Evolutionary conservation across 768 basidiomycete genomes (phyloP).

Genomic region (Lentinula detonsa): DNA sequence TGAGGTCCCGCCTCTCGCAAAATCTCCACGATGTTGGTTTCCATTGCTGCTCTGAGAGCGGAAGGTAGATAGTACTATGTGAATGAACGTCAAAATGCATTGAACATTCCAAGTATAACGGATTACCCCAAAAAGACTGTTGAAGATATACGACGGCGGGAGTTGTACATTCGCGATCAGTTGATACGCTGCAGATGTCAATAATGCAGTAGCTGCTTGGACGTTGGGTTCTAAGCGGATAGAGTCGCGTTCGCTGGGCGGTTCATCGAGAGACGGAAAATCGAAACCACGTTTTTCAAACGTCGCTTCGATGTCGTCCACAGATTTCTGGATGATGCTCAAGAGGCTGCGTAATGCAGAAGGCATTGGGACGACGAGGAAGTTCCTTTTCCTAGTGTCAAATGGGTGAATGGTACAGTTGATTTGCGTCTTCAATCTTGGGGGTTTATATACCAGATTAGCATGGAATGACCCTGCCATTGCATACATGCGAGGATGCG

Average conservation of each 20-base stretch:
- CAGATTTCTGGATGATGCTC: background rate
- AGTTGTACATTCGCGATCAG: background rate
- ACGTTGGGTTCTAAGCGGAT: background rate
- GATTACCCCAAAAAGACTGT: constrained; percentile 1
- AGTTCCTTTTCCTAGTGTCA: background rate
- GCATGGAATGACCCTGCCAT: background rate
- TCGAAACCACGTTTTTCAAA: background rate
- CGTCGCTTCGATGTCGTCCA: background rate
- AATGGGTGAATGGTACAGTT: background rate
- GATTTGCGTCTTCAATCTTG: background rate
- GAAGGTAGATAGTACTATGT: constrained; percentile 14
- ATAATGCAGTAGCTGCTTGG: background rate
- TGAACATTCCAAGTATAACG: background rate
- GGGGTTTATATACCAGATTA: background rate
- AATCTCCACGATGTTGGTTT: constrained; percentile 22
- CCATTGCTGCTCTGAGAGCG: constrained; percentile 12
- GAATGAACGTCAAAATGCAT: background rate
- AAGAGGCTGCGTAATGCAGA: background rate
- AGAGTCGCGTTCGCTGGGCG: background rate
- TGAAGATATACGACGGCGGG: background rate
- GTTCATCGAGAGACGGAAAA: constrained; percentile 2
- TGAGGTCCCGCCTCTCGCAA: constrained; percentile 24
- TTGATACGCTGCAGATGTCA: constrained; percentile 1
- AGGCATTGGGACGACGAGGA: background rate
- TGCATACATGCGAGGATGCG: background rate